Percentiles rank a stretch among this genome's conserved stretches.
These are phyloP conservation scores for Glonium stellatum DNA, from an alignment of 495 filamentous ascomycete species.

Conservation along the genomic window DNA sequence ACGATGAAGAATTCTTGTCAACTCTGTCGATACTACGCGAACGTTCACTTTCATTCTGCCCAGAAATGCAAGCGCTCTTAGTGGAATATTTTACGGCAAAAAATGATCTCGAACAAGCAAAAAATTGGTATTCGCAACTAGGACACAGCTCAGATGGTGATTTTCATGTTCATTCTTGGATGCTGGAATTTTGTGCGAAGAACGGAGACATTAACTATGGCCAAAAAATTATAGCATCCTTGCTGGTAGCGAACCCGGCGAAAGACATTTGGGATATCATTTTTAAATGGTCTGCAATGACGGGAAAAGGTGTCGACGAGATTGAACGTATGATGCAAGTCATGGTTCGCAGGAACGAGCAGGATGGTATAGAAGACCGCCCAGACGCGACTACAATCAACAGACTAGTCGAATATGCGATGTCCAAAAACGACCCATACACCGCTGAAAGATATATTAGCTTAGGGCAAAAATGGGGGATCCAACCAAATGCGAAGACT, in stretches of 20 bases:
- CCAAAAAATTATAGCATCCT: constrained; percentile 51
- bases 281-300: constrained; percentile 68
- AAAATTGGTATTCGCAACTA: constrained; percentile 59
- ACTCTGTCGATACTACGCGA: constrained; percentile 37
- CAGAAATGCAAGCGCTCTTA: constrained; percentile 42
- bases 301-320: constrained; percentile 62
- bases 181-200: constrained; percentile 42
- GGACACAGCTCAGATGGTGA: constrained; percentile 25
- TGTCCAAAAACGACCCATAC: constrained; percentile 59
- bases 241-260: constrained; percentile 44
- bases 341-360: constrained; percentile 45
- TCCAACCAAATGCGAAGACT: constrained; percentile 58
- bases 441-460: constrained; percentile 64
- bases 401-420: constrained; percentile 63
- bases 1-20: constrained; percentile 47
- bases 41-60: constrained; percentile 26
- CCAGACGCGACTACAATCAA: constrained; percentile 71
- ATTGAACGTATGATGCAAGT: constrained; percentile 61
- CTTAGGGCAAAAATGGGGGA: constrained; percentile 54
- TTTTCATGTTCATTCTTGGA: neutral
- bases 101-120: constrained; percentile 48
- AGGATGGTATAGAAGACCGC: constrained; percentile 24
- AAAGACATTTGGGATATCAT: constrained; percentile 60
- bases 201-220: constrained; percentile 59
- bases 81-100: constrained; percentile 33